Percentiles rank a stretch among this genome's conserved stretches.
Evolutionary conservation across 2,329 filamentous ascomycete species (phyloP).

Genomic region (Thermoascus crustaceus): DNA sequence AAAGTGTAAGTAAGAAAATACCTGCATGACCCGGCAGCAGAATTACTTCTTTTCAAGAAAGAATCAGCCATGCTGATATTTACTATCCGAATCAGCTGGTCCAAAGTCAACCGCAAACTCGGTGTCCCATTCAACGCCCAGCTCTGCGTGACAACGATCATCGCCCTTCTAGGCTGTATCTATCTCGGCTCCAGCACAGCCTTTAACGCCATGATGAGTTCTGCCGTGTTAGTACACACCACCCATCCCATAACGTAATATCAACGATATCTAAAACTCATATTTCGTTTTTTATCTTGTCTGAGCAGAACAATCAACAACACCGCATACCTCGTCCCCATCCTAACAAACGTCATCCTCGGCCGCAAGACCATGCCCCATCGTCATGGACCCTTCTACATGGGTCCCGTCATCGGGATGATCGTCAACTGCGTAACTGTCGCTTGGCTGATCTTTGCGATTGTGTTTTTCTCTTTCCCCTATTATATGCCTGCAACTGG

Average conservation of each 20-base stretch:
- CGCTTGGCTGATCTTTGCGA: conserved; percentile 42
- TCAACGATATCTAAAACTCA: too few species aligned
- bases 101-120: conserved; percentile 36
- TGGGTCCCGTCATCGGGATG: conserved; percentile 34
- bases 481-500: conserved; percentile 28
- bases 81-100: too few species aligned
- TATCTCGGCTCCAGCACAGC: conserved; percentile 60
- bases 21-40: conserved; percentile 39
- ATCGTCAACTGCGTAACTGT: conserved; percentile 39
- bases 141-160: conserved; percentile 40
- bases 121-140: conserved; percentile 49
- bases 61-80: too few species aligned
- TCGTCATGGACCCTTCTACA: conserved; percentile 41
- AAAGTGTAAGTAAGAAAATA: conserved; percentile 12
- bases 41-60: too few species aligned
- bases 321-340: conserved; percentile 39
- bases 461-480: conserved; percentile 43
- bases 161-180: conserved; percentile 53
- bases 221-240: conserved; percentile 11
- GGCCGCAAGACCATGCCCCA: conserved; percentile 36
- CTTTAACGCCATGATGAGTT: conserved; percentile 48
- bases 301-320: conserved; percentile 37
- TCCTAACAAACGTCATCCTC: conserved; percentile 39
- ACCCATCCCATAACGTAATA: too few species aligned
- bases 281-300: too few species aligned